Base-by-base conservation (phyloP, 2,329 filamentous ascomycete genomes). In the Epichloe bromicola region DNA sequence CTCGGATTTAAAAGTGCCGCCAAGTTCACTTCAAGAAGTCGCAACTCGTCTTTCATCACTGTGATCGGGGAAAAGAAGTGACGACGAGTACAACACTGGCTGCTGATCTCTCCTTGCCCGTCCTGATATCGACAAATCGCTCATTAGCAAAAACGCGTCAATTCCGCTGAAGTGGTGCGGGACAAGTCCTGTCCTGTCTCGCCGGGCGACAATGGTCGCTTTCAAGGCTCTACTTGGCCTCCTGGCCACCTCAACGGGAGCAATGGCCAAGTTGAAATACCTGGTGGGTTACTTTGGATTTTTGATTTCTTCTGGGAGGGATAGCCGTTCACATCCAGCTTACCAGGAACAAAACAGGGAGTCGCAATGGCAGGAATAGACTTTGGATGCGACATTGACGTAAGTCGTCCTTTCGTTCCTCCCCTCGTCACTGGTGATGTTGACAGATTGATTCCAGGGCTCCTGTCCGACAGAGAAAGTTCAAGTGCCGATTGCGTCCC, bases 291-390 rank as follows among this genome's bases (percentile, higher is more conserved):
- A 8, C 8, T 6, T 30, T 30, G 8, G 3, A 4, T 10, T 30
- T 10, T 0, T 26, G 7, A 10, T 30, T 30, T 30, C 26, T 30
- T 30, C 8, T 10, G 3, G 26, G 26, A 30, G 26, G 0, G 2
- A n/a, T 17, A 36, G 10, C 4, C 4, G 23, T 14, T 23, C 5
- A 4, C 3, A 20, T 10, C 6, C 3, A 26, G 12, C 23, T 53
- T 34, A 20, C n/a, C 8, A 30, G 11, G 2, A 2, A 26, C 3
- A 26, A 3, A 36, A 36, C 33, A 63, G 61, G 61, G 72, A 43
- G 68, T 74, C 7, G 70, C 70, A 23, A 70, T 74, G 50, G 66
- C 71, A 5, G 72, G 72, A 51, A 71, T 71, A 38, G 72, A 75
- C 52, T 73, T 74, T 60, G 72, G 72, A 5, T 74, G 72, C 51